phyloP scores from a whole-genome alignment of 176 grass and related monocot genomes.

The Thalia dealbata region DNA sequence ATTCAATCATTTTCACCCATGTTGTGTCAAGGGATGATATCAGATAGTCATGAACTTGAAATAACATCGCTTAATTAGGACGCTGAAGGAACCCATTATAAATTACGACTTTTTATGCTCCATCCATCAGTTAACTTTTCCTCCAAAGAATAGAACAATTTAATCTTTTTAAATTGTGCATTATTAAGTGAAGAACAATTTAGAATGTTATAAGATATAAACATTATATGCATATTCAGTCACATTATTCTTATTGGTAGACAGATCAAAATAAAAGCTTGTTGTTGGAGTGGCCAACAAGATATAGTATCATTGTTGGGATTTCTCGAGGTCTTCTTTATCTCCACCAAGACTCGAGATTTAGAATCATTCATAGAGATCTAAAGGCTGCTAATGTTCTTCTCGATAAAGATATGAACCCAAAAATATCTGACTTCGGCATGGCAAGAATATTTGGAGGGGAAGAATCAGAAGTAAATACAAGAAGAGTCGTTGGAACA shows the following conservation, averaged over 20 bases:
- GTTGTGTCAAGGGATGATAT: too few species aligned
- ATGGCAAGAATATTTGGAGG: slow-evolving; percentile 3
- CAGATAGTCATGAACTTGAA: too few species aligned
- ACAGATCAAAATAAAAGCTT: background rate
- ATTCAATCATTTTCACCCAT: too few species aligned
- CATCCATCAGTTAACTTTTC: too few species aligned
- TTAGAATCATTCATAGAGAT: background rate
- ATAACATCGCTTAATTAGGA: too few species aligned
- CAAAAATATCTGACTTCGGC: slow-evolving; percentile 6
- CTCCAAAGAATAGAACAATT: too few species aligned
- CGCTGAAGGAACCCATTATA: too few species aligned
- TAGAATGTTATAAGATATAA: too few species aligned
- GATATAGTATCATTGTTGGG: slow-evolving; percentile 1
- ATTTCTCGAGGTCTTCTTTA: slow-evolving; percentile 5
- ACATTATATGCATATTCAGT: too few species aligned
- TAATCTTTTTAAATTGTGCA: too few species aligned
- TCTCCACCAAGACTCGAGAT: background rate
- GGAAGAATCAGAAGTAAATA: background rate
- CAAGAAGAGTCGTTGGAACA: slow-evolving; percentile 1
- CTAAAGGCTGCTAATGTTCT: background rate
- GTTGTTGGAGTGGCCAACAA: background rate
- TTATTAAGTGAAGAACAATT: too few species aligned
- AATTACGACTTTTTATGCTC: too few species aligned
- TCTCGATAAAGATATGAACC: slow-evolving; percentile 9
- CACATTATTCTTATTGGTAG: background rate